These are phyloP conservation scores for Stentor coeruleus DNA, from an alignment of 73 alveolate species.

Conservation along the genomic window DNA sequence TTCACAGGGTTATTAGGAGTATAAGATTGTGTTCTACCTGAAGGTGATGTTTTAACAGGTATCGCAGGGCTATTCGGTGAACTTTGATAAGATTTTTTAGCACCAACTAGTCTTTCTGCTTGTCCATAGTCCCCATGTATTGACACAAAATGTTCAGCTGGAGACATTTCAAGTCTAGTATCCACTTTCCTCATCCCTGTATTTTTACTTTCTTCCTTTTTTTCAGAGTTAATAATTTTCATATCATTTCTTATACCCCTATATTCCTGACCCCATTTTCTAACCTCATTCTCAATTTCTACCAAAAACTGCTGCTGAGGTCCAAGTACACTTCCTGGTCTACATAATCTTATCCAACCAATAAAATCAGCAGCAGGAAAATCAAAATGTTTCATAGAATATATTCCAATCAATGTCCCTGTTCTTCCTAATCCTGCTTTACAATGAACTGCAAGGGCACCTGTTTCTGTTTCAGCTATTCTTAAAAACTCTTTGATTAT, in stretches of 20 bases:
- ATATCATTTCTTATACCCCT: neutral
- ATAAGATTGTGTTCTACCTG: neutral
- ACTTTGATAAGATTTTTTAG: constrained; percentile 25
- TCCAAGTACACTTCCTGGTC: constrained; percentile 90
- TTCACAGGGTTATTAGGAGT: neutral
- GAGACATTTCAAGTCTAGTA: constrained; percentile 16
- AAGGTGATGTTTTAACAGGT: neutral
- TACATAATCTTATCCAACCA: constrained; percentile 77
- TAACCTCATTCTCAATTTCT: constrained; percentile 2
- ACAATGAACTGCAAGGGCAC: constrained; percentile 95
- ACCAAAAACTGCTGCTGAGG: constrained; percentile 67
- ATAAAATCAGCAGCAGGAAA: constrained; percentile 84
- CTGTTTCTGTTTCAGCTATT: constrained; percentile 75
- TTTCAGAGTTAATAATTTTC: too few relatives aligned
- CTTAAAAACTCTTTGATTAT: constrained; percentile 70
- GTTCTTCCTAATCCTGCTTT: constrained; percentile 98
- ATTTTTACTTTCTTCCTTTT: neutral
- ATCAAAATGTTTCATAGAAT: constrained; percentile 75
- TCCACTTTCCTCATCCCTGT: neutral
- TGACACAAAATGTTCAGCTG: constrained; percentile 9
- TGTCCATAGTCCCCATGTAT: constrained; percentile 38
- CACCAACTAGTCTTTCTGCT: constrained; percentile 37
- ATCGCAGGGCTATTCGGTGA: constrained; percentile 16
- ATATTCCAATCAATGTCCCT: constrained; percentile 87
- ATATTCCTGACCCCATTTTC: constrained; percentile 1